Conservation (phyloP, 345 rosid genomes). For the Bruguiera gymnorhiza region DNA sequence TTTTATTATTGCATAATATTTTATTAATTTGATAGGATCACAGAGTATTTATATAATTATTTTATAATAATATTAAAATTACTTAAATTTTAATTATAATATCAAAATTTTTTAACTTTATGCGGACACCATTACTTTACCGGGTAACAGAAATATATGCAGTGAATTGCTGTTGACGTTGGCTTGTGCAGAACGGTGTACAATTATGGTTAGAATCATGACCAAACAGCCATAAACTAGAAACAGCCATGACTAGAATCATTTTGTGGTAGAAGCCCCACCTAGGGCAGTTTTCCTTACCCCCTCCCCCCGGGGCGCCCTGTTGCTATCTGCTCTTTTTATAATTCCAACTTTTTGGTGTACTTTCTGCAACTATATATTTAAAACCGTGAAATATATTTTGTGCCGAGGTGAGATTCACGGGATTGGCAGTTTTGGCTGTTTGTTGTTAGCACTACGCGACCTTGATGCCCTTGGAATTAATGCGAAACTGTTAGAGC, state of each 20-base stretch:
- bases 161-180: conserved; percentile 24
- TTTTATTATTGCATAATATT: too few relatives aligned
- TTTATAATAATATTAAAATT: too few relatives aligned
- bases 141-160: conserved; percentile 9
- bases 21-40: too few relatives aligned
- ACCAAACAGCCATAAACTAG: conserved; percentile 14
- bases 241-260: conserved; percentile 26
- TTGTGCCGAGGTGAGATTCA: too few relatives aligned
- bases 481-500: not conserved
- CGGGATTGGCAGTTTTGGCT: not conserved
- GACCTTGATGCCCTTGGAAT: not conserved
- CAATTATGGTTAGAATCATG: conserved; percentile 29
- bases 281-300: conserved; percentile 18
- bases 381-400: not conserved
- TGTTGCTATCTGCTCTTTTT: not conserved
- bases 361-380: conserved; percentile 7
- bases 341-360: conserved; percentile 15
- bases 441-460: not conserved
- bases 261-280: conserved; percentile 25
- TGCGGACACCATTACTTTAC: not conserved
- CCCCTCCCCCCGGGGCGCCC: not conserved
- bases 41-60: too few relatives aligned
- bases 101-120: too few relatives aligned
- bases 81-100: too few relatives aligned
- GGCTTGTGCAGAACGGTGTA: conserved; percentile 21